phyloP scores from a whole-genome alignment of 2,329 filamentous ascomycete genomes.

The Aspergillus japonicus region DNA sequence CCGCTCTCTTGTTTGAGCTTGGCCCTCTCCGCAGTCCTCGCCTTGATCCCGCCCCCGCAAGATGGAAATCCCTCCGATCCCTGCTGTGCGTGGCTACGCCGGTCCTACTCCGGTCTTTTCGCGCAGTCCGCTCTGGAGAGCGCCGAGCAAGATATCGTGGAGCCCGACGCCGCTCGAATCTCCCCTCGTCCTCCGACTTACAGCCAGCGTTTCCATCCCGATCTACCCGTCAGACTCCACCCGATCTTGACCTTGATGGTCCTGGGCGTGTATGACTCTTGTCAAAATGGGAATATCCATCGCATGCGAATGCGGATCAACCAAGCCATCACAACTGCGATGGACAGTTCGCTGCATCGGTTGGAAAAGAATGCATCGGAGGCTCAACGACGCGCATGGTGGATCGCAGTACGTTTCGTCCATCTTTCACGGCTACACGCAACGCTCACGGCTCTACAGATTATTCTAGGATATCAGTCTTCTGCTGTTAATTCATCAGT shows the following conservation, averaged over 20 bases:
- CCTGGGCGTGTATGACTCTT: conserved; percentile 26
- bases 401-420: conserved; percentile 24
- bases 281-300: conserved; percentile 23
- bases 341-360: conserved; percentile 25
- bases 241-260: conserved; percentile 22
- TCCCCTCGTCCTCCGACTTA: not conserved
- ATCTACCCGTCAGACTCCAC: conserved; percentile 17
- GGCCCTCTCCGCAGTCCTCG: conserved; percentile 24
- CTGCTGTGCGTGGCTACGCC: conserved; percentile 8
- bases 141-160: conserved; percentile 19
- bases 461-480: conserved; percentile 22
- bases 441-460: conserved; percentile 7
- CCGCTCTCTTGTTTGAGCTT: conserved; percentile 22
- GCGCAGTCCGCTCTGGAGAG: conserved; percentile 21
- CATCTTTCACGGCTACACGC: not conserved
- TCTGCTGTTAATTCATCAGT: conserved; percentile 20
- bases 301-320: conserved; percentile 26
- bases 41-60: conserved; percentile 20
- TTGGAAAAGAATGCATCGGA: conserved; percentile 15
- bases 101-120: conserved; percentile 24
- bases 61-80: conserved; percentile 12
- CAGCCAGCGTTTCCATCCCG: conserved; percentile 9
- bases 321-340: conserved; percentile 27
- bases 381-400: conserved; percentile 26
- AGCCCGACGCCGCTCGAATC: not conserved